Evolutionary conservation across 2,329 filamentous ascomycete genomes (phyloP), one percentile per base, ranked within the genome.

Genomic region (Penicillium brevicompactum): DNA sequence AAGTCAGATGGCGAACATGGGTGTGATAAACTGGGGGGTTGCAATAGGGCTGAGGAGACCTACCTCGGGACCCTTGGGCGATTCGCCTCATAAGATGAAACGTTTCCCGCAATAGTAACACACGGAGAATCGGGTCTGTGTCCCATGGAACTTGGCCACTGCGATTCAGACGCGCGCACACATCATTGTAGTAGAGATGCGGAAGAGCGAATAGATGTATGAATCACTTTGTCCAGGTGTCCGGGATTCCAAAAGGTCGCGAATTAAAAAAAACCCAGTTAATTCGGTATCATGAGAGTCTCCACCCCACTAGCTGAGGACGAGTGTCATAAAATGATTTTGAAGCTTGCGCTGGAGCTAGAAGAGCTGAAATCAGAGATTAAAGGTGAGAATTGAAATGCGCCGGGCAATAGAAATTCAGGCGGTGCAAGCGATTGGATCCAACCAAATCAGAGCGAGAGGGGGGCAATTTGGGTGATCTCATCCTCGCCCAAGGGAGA

Each of bases 51-150:
- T 65, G 62, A 64, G 46, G 21, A 45, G 31, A 51, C 58, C 54
- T 56, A 55, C 55, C 55, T 57, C 53, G 53, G 55, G 46, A 55
- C 60, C 57, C 59, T 61, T 59, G 40, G 57, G 62, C 62, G 62
- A 66, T 59, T 63, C 58, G 62, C 63, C 61, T 64, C 60, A 65
- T 64, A 54, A 58, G 59, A 63, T 63, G 62, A 63, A 63, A 64
- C 62, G 62, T 62, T 64, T 58, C 54, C 51, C 55, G 57, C 55
- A 56, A 49, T 43, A 60, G 60, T 66, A 53, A 64, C 58, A 65
- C 61, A 66, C 62, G 61, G 45, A 49, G 51, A 61, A 51, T 62
- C 55, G 49, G 56, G 60, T 58, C 55, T 61, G 56, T 64, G 57
- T 64, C 58, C 60, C 62, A 66, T 66, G 57, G 63, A 64, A 58